A percentile compares a stretch with the other conserved stretches of the same genome.
Conservation (phyloP, 345 rosid genomes). For the Populus ilicifolia region DNA sequence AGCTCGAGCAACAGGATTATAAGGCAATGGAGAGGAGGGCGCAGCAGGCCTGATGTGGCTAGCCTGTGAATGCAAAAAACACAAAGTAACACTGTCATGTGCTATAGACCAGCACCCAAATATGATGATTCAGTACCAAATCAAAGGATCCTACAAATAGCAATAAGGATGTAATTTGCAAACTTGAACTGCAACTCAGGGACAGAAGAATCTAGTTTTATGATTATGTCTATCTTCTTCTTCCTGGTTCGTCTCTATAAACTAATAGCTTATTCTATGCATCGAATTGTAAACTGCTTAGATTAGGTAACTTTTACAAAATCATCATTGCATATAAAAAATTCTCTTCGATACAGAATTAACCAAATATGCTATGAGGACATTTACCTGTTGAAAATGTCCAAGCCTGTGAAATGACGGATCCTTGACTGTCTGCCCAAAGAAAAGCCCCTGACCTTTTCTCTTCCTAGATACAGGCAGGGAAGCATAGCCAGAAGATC, state of each 20-base stretch:
- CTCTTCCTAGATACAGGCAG: slow-evolving; percentile 70
- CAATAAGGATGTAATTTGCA: neutral
- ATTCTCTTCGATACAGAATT: neutral
- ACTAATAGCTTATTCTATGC: neutral
- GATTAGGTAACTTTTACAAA: neutral
- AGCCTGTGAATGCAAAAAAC: slow-evolving; percentile 41
- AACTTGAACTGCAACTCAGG: neutral
- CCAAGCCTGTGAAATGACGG: slow-evolving; percentile 52
- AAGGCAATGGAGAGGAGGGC: slow-evolving; percentile 43
- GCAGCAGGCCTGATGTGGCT: slow-evolving; percentile 49
- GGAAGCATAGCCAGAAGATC: slow-evolving; percentile 86
- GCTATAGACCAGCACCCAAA: slow-evolving; percentile 5
- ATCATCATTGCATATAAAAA: neutral
- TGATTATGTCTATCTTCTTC: neutral
- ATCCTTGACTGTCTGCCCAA: slow-evolving; percentile 62
- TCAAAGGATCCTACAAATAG: neutral
- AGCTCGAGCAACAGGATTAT: slow-evolving; percentile 46
- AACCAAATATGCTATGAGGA: slow-evolving; percentile 11
- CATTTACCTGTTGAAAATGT: slow-evolving; percentile 66
- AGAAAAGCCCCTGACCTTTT: slow-evolving; percentile 73
- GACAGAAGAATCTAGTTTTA: neutral
- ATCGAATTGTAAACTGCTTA: neutral
- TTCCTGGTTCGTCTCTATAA: neutral
- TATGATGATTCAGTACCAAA: neutral
- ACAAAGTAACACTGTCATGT: slow-evolving; percentile 2